Evolutionary conservation across 805 yeast genomes (phyloP).

Genomic region (Lachancea cidri): DNA sequence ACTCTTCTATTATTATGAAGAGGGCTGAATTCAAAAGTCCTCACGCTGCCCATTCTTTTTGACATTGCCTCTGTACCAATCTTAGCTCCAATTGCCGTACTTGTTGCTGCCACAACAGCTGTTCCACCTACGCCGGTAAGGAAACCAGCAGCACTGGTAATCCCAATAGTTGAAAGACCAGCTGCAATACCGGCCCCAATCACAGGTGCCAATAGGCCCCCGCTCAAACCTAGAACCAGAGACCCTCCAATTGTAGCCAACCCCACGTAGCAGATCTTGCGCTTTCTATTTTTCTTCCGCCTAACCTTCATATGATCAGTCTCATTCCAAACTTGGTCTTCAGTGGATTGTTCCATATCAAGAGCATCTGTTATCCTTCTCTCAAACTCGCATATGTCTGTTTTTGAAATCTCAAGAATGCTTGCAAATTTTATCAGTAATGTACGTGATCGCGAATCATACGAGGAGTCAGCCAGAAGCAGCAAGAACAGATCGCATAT

Average conservation of each 20-base stretch:
- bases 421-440: slow-evolving; percentile 66
- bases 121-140: slow-evolving; percentile 97
- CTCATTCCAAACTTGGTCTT: slow-evolving; percentile 69
- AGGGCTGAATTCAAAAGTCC: slow-evolving; percentile 91
- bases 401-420: slow-evolving; percentile 48
- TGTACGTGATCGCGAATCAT: slow-evolving; percentile 84
- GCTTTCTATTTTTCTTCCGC: slow-evolving; percentile 57
- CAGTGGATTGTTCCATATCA: slow-evolving; percentile 79
- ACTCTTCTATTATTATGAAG: slow-evolving; percentile 86
- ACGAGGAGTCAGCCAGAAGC: slow-evolving; percentile 74
- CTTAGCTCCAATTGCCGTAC: slow-evolving; percentile 84
- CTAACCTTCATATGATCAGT: slow-evolving; percentile 61
- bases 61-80: slow-evolving; percentile 85
- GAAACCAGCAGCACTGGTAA: slow-evolving; percentile 88
- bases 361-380: slow-evolving; percentile 83
- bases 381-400: slow-evolving; percentile 85
- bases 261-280: slow-evolving; percentile 81
- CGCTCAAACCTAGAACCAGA: slow-evolving; percentile 86
- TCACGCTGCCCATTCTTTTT: slow-evolving; percentile 82
- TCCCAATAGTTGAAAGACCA: slow-evolving; percentile 91
- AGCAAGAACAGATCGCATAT: slow-evolving; percentile 85
- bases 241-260: slow-evolving; percentile 96
- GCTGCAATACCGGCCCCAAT: slow-evolving; percentile 99
- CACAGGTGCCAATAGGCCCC: slow-evolving; percentile 94
- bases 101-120: slow-evolving; percentile 86